Base-by-base conservation (phyloP, 2,329 filamentous ascomycete species). In the Fusarium marasasianum region DNA sequence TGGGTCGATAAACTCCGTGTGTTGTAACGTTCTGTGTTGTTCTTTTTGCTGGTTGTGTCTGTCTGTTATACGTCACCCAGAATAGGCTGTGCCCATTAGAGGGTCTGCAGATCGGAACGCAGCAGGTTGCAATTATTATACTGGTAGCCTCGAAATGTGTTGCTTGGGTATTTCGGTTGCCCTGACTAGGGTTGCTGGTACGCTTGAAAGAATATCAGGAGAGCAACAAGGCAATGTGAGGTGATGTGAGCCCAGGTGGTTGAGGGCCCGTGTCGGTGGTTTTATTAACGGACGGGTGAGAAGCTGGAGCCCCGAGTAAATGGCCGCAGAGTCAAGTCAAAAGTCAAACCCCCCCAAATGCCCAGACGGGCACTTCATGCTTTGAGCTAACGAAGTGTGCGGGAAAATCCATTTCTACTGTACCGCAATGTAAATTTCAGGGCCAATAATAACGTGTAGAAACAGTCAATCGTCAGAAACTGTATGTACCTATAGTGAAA, bases 211-310 rank as follows among this genome's bases (percentile, higher is more conserved):
- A 69, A 69, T 72, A 78, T 79, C 77, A 79, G 77, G 77, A 78
- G 77, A 79, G 77, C 59, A 55, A 69, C 37, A 53, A 76, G 73
- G 66, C 66, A 64, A 76, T 69, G 77, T 79, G 76, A 79, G 77
- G 77, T 77, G 77, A 79, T 79, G 71, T 75, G 71, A 73, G 67
- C 66, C 53, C 67, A 70, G 69, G 57, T 76, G 72, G 69, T 70
- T 60, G 67, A 73, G 77, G 73, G 74, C 71, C 68, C 63, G 75
- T 69, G 74, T 71, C 63, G 66, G 65, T 70, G 70, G 71, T 64
- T 71, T 75, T 74, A 75, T 74, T 68, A 66, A 72, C 31, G 56
- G 41, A 72, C 29, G 64, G 47, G 55, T 45, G 37, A 71, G 66
- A 43, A 61, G 60, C 51, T 57, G 54, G 55, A 61, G 60, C 51